Percentiles rank a stretch among this genome's conserved stretches.
These are phyloP conservation scores for Asterophora lycoperdoides DNA, from an alignment of 768 basidiomycete genomes.

Conservation along the genomic window DNA sequence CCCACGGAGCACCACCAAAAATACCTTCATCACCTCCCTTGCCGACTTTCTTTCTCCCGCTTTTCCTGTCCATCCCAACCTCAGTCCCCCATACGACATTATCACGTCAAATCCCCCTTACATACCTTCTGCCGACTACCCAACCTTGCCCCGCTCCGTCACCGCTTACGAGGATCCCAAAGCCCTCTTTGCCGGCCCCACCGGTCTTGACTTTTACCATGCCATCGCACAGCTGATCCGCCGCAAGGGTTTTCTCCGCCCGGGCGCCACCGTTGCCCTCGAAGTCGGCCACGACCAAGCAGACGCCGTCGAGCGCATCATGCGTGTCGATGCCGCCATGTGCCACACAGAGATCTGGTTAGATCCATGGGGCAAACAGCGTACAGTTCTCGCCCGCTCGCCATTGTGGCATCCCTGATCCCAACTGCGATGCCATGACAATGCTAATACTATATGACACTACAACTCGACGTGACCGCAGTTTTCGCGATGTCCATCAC, in stretches of 20 bases:
- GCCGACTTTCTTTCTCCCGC: conserved; percentile 44
- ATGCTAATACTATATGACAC: not conserved
- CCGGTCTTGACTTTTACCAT: conserved; percentile 62
- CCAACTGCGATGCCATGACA: not conserved
- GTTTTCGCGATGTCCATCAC: not conserved
- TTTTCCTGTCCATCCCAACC: conserved; percentile 31
- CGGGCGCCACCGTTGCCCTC: conserved; percentile 59
- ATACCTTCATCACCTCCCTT: conserved; percentile 37
- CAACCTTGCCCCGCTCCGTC: conserved; percentile 63
- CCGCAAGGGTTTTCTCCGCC: conserved; percentile 45
- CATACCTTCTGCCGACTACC: conserved; percentile 65
- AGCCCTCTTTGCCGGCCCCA: conserved; percentile 76
- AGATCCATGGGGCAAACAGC: conserved; percentile 75
- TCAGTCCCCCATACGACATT: conserved; percentile 61
- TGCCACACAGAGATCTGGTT: conserved; percentile 61
- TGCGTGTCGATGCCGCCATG: conserved; percentile 45
- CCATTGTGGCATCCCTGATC: not conserved
- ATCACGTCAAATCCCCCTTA: conserved; percentile 88
- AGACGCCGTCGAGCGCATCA: conserved; percentile 51
- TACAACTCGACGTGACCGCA: no score
- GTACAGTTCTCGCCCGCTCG: conserved; percentile 57
- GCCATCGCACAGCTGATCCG: conserved; percentile 62
- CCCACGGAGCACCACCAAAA: conserved; percentile 20
- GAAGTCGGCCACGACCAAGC: conserved; percentile 81
- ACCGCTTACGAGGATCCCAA: conserved; percentile 72